phyloP scores from a whole-genome alignment of 805 yeast species.

The Hemisphaericaspora nanyangensis region DNA sequence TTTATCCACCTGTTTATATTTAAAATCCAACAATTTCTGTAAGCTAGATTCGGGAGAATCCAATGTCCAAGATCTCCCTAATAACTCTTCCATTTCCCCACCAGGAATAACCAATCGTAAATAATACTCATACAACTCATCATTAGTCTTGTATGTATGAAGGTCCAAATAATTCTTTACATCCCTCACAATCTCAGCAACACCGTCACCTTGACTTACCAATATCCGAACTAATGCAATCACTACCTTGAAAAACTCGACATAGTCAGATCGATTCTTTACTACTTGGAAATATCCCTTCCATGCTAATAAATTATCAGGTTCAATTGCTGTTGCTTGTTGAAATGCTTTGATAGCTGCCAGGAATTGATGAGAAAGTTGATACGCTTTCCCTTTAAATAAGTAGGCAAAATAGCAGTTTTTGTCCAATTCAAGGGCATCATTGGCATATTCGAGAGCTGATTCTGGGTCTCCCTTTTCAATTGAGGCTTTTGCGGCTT shows the following conservation, averaged over 20 bases:
- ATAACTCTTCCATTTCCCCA: conserved; percentile 46
- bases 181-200: conserved; percentile 47
- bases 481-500: conserved; percentile 45
- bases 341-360: conserved; percentile 43
- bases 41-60: conserved; percentile 47
- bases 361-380: conserved; percentile 34
- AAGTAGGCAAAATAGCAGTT: conserved; percentile 62
- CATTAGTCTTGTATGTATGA: conserved; percentile 23
- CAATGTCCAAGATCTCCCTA: conserved; percentile 41
- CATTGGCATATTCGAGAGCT: conserved; percentile 53
- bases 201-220: conserved; percentile 39
- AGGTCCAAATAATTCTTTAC: conserved; percentile 43
- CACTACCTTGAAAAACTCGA: conserved; percentile 45
- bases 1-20: conserved; percentile 37
- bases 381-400: conserved; percentile 68
- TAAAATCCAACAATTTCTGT: conserved; percentile 38
- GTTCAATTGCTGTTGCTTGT: conserved; percentile 48
- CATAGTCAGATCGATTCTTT: conserved; percentile 32
- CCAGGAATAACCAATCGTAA: conserved; percentile 55
- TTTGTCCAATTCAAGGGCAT: conserved; percentile 54
- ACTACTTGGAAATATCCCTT: conserved; percentile 64
- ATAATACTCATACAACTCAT: conserved; percentile 42
- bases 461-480: conserved; percentile 56
- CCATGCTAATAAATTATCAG: conserved; percentile 65
- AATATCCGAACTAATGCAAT: conserved; percentile 38